Percentiles rank a stretch among this genome's conserved stretches.
phyloP scores from a whole-genome alignment of 495 filamentous ascomycete species.

The Annulohypoxylon nitens region DNA sequence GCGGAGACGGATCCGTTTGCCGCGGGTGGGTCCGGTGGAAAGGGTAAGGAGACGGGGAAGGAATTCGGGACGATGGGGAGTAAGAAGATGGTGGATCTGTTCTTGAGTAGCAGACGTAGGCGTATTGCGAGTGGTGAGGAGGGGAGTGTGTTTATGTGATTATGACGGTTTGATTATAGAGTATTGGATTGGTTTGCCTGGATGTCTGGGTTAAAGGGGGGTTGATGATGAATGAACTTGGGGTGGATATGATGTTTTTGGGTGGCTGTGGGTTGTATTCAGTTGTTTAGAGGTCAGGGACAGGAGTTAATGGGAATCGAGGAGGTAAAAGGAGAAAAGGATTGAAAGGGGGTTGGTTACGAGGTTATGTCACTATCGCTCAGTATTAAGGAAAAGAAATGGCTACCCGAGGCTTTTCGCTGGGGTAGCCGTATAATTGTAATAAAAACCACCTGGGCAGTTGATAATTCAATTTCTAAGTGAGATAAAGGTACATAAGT shows the following conservation, averaged over 20 bases:
- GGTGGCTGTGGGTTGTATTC: neutral
- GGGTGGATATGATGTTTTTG: neutral
- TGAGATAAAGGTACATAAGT: too few relatives aligned
- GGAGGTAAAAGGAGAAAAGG: neutral
- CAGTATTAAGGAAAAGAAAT: slow-evolving; percentile 26
- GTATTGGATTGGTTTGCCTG: slow-evolving; percentile 1
- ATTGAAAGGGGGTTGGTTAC: neutral
- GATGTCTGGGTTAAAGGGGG: neutral
- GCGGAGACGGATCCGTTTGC: slow-evolving; percentile 40
- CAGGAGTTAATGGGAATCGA: neutral
- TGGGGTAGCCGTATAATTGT: slow-evolving; percentile 11
- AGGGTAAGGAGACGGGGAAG: slow-evolving; percentile 51
- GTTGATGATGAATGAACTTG: neutral
- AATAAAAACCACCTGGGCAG: too few relatives aligned
- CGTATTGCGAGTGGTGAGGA: slow-evolving; percentile 55
- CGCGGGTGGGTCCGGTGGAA: slow-evolving; percentile 44
- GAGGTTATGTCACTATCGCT: slow-evolving; percentile 35
- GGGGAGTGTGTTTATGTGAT: slow-evolving; percentile 42
- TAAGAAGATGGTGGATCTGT: slow-evolving; percentile 71
- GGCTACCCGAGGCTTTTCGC: slow-evolving; percentile 4
- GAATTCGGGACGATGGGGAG: slow-evolving; percentile 56
- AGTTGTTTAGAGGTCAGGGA: neutral
- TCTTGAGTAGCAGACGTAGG: slow-evolving; percentile 67
- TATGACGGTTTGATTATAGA: neutral
- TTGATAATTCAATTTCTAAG: too few relatives aligned